phyloP scores from a whole-genome alignment of 805 yeast genomes.

The Wickerhamomyces silvicola region DNA sequence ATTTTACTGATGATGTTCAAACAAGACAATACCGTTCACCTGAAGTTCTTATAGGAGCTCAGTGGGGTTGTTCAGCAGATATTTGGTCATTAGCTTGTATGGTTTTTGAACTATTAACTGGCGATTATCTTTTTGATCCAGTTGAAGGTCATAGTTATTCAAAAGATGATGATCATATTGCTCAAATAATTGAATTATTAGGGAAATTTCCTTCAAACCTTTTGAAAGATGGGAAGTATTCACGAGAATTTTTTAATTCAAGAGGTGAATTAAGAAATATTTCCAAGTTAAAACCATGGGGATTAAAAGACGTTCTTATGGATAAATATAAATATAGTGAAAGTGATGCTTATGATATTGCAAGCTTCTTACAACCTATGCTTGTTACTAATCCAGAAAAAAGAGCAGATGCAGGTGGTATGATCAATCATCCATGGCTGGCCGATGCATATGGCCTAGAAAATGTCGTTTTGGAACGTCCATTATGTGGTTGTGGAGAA shows the following conservation, averaged over 20 bases:
- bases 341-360: conserved; percentile 62
- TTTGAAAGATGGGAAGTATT: conserved; percentile 53
- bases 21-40: conserved; percentile 80
- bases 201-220: conserved; percentile 61
- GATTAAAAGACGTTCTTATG: conserved; percentile 66
- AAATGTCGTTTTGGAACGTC: conserved; percentile 60
- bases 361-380: conserved; percentile 83
- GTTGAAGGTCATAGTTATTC: conserved; percentile 62
- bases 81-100: conserved; percentile 95
- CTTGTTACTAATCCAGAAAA: conserved; percentile 66
- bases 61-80: conserved; percentile 95
- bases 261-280: conserved; percentile 73
- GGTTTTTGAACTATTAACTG: conserved; percentile 85
- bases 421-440: conserved; percentile 83
- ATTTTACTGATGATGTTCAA: conserved; percentile 63
- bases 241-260: conserved; percentile 57
- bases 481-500: conserved; percentile 71
- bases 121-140: conserved; percentile 93
- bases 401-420: conserved; percentile 95
- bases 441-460: conserved; percentile 72
- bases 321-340: conserved; percentile 79
- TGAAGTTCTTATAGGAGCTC: conserved; percentile 70
- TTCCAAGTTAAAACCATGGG: conserved; percentile 83
- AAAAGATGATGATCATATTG: conserved; percentile 94
- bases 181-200: conserved; percentile 83